Percentiles rank a stretch among this genome's conserved stretches.
Conservation (phyloP, 108 stramenopile genomes). For the Pseudonitzschia multiseries region DNA sequence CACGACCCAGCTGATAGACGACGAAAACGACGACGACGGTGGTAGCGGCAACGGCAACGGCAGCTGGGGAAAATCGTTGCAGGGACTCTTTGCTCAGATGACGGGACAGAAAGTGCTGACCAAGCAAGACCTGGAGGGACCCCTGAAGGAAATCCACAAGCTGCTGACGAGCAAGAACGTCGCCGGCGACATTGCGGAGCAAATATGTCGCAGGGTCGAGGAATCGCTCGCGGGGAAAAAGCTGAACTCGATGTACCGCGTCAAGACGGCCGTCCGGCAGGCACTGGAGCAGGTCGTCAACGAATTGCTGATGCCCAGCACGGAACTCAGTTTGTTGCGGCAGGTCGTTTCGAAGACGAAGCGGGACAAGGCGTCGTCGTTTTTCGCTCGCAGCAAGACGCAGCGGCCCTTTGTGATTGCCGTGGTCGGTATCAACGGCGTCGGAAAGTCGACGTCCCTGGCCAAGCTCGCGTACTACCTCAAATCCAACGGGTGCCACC, state of each 20-base stretch:
- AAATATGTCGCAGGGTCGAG: conserved; percentile 64
- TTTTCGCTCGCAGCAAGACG: conserved; percentile 41
- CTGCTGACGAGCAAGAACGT: conserved; percentile 89
- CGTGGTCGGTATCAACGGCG: conserved; percentile 96
- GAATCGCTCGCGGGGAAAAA: conserved; percentile 64
- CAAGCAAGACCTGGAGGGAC: conserved; percentile 66
- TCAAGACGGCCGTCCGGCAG: conserved; percentile 82
- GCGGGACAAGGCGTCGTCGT: conserved; percentile 20
- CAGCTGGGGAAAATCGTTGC: conserved; percentile 59
- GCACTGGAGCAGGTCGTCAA: conserved; percentile 74
- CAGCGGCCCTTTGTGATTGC: conserved; percentile 85
- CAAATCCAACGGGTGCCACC: conserved; percentile 72
- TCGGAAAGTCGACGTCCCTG: conserved; percentile 89
- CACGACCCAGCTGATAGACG: conserved; percentile 52
- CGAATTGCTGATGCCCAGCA: conserved; percentile 54
- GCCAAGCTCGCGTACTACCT: conserved; percentile 91
- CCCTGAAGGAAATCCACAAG: conserved; percentile 83
- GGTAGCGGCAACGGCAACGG: conserved; percentile 13
- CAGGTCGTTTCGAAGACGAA: conserved; percentile 67
- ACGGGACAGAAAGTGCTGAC: conserved; percentile 63
- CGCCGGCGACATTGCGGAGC: conserved; percentile 78
- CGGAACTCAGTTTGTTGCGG: conserved; percentile 57
- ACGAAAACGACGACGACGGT: conserved; percentile 45
- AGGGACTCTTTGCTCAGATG: conserved; percentile 54
- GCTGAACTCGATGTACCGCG: conserved; percentile 64